phyloP scores from a whole-genome alignment of 1,139 yeast species.

The Blastobotrys petasosporus region DNA sequence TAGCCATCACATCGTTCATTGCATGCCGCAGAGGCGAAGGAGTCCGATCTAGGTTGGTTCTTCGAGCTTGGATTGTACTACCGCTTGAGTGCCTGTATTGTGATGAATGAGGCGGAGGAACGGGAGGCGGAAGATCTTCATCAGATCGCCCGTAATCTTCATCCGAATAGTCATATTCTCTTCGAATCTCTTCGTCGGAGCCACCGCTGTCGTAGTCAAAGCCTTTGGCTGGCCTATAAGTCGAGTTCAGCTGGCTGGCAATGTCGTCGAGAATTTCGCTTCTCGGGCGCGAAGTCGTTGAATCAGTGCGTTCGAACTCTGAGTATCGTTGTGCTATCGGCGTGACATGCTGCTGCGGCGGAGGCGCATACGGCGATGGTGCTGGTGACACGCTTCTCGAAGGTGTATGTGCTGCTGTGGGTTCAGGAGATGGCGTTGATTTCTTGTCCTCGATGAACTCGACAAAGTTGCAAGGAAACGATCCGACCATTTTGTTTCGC shows the following conservation, averaged over 20 bases:
- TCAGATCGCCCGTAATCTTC: slow-evolving; percentile 5
- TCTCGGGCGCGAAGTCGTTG: slow-evolving; percentile 5
- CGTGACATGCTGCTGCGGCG: background rate
- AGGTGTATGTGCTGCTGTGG: background rate
- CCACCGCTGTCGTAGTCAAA: background rate
- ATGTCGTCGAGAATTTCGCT: slow-evolving; percentile 12
- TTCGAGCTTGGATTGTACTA: background rate
- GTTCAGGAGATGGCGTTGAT: background rate
- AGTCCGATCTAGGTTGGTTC: slow-evolving; percentile 36
- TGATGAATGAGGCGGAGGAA: slow-evolving; percentile 27
- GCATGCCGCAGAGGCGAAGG: slow-evolving; percentile 46
- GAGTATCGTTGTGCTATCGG: background rate
- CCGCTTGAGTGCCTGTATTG: background rate
- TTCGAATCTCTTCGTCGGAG: slow-evolving; percentile 5
- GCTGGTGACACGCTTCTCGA: background rate
- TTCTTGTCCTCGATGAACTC: slow-evolving; percentile 35
- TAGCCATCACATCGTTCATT: slow-evolving; percentile 33
- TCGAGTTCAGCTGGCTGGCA: slow-evolving; percentile 8
- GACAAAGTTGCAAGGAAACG: slow-evolving; percentile 87
- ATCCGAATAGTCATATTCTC: background rate
- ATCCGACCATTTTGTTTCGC: slow-evolving; percentile 77
- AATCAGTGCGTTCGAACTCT: no score
- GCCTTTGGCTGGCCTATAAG: slow-evolving; percentile 1
- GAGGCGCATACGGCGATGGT: slow-evolving; percentile 1
- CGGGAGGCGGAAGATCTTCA: slow-evolving; percentile 22